These are phyloP conservation scores for Cornus florida DNA, from an alignment of 148 eudicot genomes.

Conservation along the genomic window DNA sequence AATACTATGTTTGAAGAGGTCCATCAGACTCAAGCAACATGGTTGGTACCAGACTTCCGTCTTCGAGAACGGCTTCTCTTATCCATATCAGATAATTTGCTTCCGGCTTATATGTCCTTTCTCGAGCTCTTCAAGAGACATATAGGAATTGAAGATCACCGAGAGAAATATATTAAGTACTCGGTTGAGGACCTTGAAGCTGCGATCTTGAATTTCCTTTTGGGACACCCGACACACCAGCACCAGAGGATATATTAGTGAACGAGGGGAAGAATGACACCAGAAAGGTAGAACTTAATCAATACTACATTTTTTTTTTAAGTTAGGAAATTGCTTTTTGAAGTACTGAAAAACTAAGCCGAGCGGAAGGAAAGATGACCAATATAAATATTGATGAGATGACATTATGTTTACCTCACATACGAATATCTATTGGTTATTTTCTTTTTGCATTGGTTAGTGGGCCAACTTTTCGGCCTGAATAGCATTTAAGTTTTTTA, in stretches of 20 bases:
- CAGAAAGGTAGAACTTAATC: too few species aligned
- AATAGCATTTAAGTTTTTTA: too few species aligned
- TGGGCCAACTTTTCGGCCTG: too few species aligned
- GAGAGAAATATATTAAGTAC: slow-evolving; percentile 49
- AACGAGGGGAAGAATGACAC: background rate
- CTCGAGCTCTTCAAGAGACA: slow-evolving; percentile 68
- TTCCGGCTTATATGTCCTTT: slow-evolving; percentile 79
- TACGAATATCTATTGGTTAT: too few species aligned
- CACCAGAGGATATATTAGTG: slow-evolving; percentile 65
- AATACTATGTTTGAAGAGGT: slow-evolving; percentile 84
- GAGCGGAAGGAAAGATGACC: too few species aligned
- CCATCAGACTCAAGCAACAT: slow-evolving; percentile 65
- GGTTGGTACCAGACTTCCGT: slow-evolving; percentile 71
- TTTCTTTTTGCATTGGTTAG: too few species aligned
- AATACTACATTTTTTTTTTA: too few species aligned
- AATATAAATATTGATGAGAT: too few species aligned
- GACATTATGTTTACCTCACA: too few species aligned
- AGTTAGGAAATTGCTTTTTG: too few species aligned
- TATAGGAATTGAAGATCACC: slow-evolving; percentile 64
- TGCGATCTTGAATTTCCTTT: slow-evolving; percentile 70
- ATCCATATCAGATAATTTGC: slow-evolving; percentile 65
- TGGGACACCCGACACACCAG: slow-evolving; percentile 59
- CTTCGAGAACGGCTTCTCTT: slow-evolving; percentile 75
- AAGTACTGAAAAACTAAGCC: too few species aligned
- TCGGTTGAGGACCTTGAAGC: slow-evolving; percentile 76